These are phyloP conservation scores for Didymella sp. DNA, from an alignment of 2,329 filamentous ascomycete species.

Conservation along the genomic window DNA sequence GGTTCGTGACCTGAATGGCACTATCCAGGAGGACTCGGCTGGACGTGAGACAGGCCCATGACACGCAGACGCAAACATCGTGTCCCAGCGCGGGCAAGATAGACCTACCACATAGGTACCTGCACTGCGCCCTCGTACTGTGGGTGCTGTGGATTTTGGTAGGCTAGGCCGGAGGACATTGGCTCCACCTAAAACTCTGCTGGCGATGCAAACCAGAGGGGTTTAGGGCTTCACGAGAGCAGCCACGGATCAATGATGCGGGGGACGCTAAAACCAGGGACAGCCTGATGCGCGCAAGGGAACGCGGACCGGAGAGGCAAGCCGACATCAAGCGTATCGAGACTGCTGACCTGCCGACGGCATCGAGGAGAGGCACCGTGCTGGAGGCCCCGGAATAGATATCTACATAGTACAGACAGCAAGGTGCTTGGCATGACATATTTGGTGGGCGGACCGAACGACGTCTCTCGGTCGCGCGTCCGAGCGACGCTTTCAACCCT, in stretches of 20 bases:
- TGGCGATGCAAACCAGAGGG: constrained; percentile 24
- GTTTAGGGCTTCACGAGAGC: constrained; percentile 21
- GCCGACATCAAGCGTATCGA: constrained; percentile 17
- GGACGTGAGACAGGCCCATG: constrained; percentile 8
- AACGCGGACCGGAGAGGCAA: constrained; percentile 18
- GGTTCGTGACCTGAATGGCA: constrained; percentile 7
- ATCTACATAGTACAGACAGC: constrained; percentile 1
- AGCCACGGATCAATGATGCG: constrained; percentile 24
- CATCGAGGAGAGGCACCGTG: neutral
- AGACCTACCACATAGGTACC: no score
- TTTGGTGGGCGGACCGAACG: constrained; percentile 33
- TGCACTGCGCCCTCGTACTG: constrained; percentile 18
- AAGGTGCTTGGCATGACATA: constrained; percentile 28
- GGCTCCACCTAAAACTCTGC: constrained; percentile 33
- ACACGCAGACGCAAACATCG: constrained; percentile 10
- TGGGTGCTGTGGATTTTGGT: constrained; percentile 13
- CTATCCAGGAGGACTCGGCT: constrained; percentile 3
- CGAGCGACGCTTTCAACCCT: neutral
- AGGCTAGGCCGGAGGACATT: constrained; percentile 20
- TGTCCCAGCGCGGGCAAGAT: constrained; percentile 2
- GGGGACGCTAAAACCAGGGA: constrained; percentile 33
- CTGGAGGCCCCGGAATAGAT: constrained; percentile 2
- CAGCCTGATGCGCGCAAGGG: constrained; percentile 14
- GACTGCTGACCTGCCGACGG: constrained; percentile 6
- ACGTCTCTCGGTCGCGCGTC: constrained; percentile 20